phyloP scores from a whole-genome alignment of 768 basidiomycete genomes.

The Hypholoma sublateritium region DNA sequence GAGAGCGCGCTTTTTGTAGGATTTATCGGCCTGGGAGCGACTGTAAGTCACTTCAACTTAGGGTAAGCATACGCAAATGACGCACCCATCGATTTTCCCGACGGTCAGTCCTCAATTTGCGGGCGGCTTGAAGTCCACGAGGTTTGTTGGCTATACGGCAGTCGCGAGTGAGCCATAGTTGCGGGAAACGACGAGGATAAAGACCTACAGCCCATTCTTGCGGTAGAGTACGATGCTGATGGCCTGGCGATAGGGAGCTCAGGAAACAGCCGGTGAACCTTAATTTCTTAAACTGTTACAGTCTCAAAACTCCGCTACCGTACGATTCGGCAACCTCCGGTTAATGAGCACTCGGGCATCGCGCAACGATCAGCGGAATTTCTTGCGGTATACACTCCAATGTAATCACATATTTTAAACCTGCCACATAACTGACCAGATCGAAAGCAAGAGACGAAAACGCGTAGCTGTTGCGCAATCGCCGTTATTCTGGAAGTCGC shows the following conservation, averaged over 20 bases:
- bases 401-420: not conserved
- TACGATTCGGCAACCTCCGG: constrained; percentile 11
- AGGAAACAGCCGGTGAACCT: constrained; percentile 41
- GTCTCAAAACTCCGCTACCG: constrained; percentile 26
- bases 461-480: not conserved
- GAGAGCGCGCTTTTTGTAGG: constrained; percentile 99
- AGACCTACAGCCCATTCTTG: constrained; percentile 85
- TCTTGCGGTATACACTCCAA: not conserved
- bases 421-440: not conserved
- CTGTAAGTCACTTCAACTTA: constrained; percentile 8
- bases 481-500: too few relatives aligned
- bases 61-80: constrained; percentile 18
- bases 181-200: constrained; percentile 13
- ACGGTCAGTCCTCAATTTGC: constrained; percentile 94
- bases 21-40: constrained; percentile 82
- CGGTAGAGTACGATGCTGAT: constrained; percentile 50
- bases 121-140: constrained; percentile 97
- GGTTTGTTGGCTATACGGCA: constrained; percentile 86
- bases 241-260: constrained; percentile 27
- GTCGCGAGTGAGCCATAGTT: constrained; percentile 12
- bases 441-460: not conserved
- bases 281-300: constrained; percentile 44
- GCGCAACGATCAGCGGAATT: not conserved
- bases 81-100: constrained; percentile 96
- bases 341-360: not conserved